Evolutionary conservation across 2,329 filamentous ascomycete genomes (phyloP), one percentile per base, ranked within the genome.

Genomic region (Colletotrichum tanaceti): DNA sequence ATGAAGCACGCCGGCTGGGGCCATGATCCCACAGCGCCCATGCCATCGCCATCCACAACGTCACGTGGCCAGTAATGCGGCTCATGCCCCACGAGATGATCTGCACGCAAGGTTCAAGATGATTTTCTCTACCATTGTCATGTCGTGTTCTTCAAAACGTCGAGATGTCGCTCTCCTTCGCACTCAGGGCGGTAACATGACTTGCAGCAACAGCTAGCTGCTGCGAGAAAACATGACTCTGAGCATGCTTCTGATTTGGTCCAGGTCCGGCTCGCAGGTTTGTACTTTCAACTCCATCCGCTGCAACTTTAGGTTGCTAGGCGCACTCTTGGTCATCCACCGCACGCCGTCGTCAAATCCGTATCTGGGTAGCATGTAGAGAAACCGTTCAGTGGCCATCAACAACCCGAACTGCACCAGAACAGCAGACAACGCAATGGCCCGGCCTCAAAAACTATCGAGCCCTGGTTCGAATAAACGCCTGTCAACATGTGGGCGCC

Each of bases 11-110:
- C 24, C 65, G 46, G 22, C 18, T 57, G 11, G 55, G 52, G 55
- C 62, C 62, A 60, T 68, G 62, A 20, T 52, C 49, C 44, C 50
- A 49, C n/a, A 22, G 54, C 54, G 61, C 41, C 46, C 61, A 54
- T n/a, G 32, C 14, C 54, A 43, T 28, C 20, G 16, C 38, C 16
- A 59, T 43, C 35, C 22, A 47, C 47, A 47, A 53, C 60, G 47
- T 18, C 47, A 59, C 53, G 39, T 65, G 43, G 65, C 28, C 46
- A 10, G 14, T n/a, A n/a, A 11, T 14, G n/a, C n/a, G 13, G 41
- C 60, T 28, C 24, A 52, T n/a, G 32, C 32, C 28, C 41, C 13
- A 22, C 24, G 28, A 20, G 22, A 20, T 22, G n/a, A 16, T 35
- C 46, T 24, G 32, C 32, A 39, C 6, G 28, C 47, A 53, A 60